Base-by-base conservation (phyloP, 202 grass and related monocot genomes). In the Carex sylvatica region DNA sequence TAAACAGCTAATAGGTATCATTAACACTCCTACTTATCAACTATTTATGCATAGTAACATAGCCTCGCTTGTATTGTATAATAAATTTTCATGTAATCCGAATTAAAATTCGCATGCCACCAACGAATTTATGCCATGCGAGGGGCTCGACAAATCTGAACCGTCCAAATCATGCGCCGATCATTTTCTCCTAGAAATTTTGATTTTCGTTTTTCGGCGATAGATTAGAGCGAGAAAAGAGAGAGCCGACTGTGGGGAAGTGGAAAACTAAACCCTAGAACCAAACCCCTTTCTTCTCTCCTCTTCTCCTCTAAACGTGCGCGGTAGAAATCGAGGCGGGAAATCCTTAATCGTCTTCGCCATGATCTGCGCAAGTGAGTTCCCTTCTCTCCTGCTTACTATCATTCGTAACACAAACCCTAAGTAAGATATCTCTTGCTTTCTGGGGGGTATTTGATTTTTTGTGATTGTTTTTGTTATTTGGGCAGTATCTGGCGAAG, bases 281-380 rank as follows among this genome's bases (percentile, higher is more conserved):
- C 65, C 74, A 72, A 77, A 85, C 84, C 84, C 86, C 65, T 67
- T 69, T 70, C 38, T 40, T 47, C 46, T 20, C 47, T 78, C 44
- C 24, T 23, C 47, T 70, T 64, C 82, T 60, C 26, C 65, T 69
- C 81, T 61, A 30, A 80, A 69, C 36, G 56, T 35, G 63, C 44
- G 63, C 66, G 10, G 80, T 35, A 26, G 35, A 64, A 44, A 66
- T 33, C 16, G 55, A 33, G 64, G 70, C 60, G 30, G 47, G 28
- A 42, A 62, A 33, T 42, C 49, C 47, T 30, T 30, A 70, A 46
- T 30, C 49, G 2, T 24, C 38, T 79, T 22, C 74, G 81, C 68
- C 80, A 98, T 98, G 95, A 98, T 98, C 82, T 98, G 95, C 42
- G 89, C 95, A 58, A 98, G 95, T 98, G 83, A 81, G 82, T 74